A percentile compares a stretch with the other conserved stretches of the same genome.
These are phyloP conservation scores for Podaxis sp. DNA, from an alignment of 768 basidiomycete genomes.

Conservation along the genomic window DNA sequence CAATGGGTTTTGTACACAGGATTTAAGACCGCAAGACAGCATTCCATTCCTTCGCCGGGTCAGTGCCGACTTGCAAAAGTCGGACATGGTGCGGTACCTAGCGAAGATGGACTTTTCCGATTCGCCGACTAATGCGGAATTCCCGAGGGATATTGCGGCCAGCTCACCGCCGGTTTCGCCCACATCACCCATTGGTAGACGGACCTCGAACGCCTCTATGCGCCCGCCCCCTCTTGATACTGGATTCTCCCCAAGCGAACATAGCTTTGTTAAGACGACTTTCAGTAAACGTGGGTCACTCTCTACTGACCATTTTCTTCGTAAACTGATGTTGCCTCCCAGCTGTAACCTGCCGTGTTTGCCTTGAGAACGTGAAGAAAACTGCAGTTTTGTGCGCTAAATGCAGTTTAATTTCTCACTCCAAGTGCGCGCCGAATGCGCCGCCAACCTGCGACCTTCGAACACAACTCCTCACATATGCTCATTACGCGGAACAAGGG, in stretches of 20 bases:
- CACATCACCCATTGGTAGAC: conserved; percentile 37
- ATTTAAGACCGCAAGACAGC: conserved; percentile 89
- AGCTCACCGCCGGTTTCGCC: conserved; percentile 26
- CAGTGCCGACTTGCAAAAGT: conserved; percentile 80
- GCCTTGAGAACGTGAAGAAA: conserved; percentile 77
- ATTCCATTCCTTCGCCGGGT: conserved; percentile 94
- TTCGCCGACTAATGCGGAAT: conserved; percentile 37
- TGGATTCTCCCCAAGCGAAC: conserved; percentile 66
- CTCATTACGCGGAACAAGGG: conserved; percentile 74
- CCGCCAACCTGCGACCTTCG: conserved; percentile 82
- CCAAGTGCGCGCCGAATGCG: conserved; percentile 70
- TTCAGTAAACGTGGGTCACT: conserved; percentile 82
- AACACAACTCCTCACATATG: conserved; percentile 75
- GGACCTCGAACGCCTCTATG: conserved; percentile 39
- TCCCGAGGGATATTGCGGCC: conserved; percentile 34
- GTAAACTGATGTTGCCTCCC: conserved; percentile 16
- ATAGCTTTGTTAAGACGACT: conserved; percentile 88
- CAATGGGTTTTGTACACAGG: conserved; percentile 36
- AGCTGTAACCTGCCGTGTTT: conserved; percentile 90
- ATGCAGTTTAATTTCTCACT: conserved; percentile 88
- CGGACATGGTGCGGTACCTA: conserved; percentile 58
- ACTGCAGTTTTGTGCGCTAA: conserved; percentile 84
- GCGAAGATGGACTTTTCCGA: conserved; percentile 47
- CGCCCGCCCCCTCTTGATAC: conserved; percentile 37
- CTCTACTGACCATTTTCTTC: conserved; percentile 13